Evolutionary conservation across 805 yeast species (phyloP).

Genomic region (Kodamaea kaohsiungensis): DNA sequence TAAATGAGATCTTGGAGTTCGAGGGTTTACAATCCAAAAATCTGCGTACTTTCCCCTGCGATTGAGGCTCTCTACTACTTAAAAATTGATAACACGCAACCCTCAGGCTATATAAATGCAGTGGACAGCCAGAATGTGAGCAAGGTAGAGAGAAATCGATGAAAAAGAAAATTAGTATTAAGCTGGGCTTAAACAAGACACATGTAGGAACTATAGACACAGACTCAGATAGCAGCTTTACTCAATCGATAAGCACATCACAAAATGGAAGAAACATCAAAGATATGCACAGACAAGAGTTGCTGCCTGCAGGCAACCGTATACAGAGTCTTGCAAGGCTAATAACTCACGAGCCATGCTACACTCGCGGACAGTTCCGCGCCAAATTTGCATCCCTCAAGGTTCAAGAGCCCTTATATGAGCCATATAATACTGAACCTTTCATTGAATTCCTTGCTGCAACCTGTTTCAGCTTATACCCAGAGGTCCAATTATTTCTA

Average conservation of each 20-base stretch:
- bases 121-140: neutral
- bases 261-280: neutral
- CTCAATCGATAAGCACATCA: neutral
- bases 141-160: neutral
- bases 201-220: neutral
- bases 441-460: neutral
- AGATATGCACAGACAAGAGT: neutral
- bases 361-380: slow-evolving; percentile 2
- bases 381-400: slow-evolving; percentile 2
- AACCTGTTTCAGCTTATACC: slow-evolving; percentile 1
- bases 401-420: neutral
- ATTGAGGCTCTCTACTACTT: neutral
- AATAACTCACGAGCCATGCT: neutral
- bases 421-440: neutral
- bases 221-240: neutral
- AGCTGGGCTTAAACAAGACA: neutral
- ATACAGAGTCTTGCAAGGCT: neutral
- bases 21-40: neutral
- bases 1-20: neutral
- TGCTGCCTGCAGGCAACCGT: neutral
- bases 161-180: neutral
- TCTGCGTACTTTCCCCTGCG: neutral
- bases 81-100: neutral
- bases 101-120: neutral
- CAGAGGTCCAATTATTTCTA: neutral